Percentiles rank a stretch among this genome's conserved stretches.
These are phyloP conservation scores for Alternaria atra DNA, from an alignment of 2,329 filamentous ascomycete species.

Conservation along the genomic window DNA sequence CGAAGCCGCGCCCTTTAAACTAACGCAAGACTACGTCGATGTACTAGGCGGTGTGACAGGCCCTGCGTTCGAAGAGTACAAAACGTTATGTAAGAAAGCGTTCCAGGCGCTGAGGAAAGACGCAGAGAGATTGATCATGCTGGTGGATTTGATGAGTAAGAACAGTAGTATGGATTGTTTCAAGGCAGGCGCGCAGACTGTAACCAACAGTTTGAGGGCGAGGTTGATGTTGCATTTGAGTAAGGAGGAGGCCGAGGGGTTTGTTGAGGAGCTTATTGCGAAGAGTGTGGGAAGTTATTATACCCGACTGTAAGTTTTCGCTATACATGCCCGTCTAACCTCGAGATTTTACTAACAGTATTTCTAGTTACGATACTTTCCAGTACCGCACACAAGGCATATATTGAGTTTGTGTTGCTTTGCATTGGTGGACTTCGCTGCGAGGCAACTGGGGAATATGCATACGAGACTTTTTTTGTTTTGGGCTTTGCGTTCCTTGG, in stretches of 20 bases:
- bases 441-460: neutral
- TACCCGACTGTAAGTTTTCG: conserved; percentile 74
- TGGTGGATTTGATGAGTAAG: conserved; percentile 84
- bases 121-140: conserved; percentile 80
- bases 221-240: conserved; percentile 85
- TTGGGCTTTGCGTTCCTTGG: neutral
- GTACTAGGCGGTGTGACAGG: conserved; percentile 78
- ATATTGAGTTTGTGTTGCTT: conserved; percentile 63
- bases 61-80: conserved; percentile 77
- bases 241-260: conserved; percentile 80
- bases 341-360: neutral
- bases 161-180: conserved; percentile 86
- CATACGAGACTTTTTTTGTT: neutral
- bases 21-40: conserved; percentile 86
- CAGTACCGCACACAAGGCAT: conserved; percentile 89
- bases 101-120: conserved; percentile 83
- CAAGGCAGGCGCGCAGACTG: conserved; percentile 74
- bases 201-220: conserved; percentile 73
- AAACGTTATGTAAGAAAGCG: conserved; percentile 80
- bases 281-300: conserved; percentile 90
- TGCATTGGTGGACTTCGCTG: neutral
- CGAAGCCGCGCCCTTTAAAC: conserved; percentile 86
- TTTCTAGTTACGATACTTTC: conserved; percentile 78
- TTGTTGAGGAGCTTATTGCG: conserved; percentile 81
- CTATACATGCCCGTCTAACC: neutral